Evolutionary conservation across 2,329 filamentous ascomycete species (phyloP).

Genomic region (Ophiobolus disseminans): DNA sequence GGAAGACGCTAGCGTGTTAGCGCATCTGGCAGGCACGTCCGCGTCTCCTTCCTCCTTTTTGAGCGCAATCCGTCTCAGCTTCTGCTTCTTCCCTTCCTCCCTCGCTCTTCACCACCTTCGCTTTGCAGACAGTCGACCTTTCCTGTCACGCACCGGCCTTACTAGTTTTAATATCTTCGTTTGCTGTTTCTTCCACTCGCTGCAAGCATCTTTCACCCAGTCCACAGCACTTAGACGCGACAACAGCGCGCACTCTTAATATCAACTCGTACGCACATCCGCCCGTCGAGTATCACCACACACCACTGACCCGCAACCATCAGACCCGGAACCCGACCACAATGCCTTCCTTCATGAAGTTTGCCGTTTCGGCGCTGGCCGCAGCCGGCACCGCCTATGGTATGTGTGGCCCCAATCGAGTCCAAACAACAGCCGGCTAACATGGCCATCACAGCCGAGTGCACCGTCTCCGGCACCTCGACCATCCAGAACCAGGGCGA

Average conservation of each 20-base stretch:
- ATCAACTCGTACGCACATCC: slow-evolving; percentile 39
- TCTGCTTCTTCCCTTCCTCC: slow-evolving; percentile 17
- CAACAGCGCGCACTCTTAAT: slow-evolving; percentile 45
- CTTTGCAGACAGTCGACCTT: slow-evolving; percentile 32
- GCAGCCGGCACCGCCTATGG: slow-evolving; percentile 60
- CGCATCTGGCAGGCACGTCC: slow-evolving; percentile 19
- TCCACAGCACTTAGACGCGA: slow-evolving; percentile 35
- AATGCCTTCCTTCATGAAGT: slow-evolving; percentile 63
- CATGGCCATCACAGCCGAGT: slow-evolving; percentile 37
- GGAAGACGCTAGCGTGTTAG: slow-evolving; percentile 15
- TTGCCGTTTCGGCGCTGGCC: slow-evolving; percentile 64
- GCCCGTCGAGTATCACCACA: slow-evolving; percentile 11
- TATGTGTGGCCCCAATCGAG: slow-evolving; percentile 40
- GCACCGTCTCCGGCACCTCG: slow-evolving; percentile 55
- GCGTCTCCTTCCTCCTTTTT: slow-evolving; percentile 24
- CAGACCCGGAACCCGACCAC: slow-evolving; percentile 35
- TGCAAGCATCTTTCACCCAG: slow-evolving; percentile 42
- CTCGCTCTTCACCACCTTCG: slow-evolving; percentile 31
- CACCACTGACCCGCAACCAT: slow-evolving; percentile 7
- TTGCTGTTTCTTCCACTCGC: slow-evolving; percentile 51
- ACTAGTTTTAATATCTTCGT: slow-evolving; percentile 37
- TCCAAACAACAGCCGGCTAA: slow-evolving; percentile 20
- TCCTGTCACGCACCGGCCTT: slow-evolving; percentile 26
- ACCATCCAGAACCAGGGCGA: slow-evolving; percentile 69
- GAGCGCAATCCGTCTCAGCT: slow-evolving; percentile 17